These are phyloP conservation scores for Trifolium dubium DNA, from an alignment of 306 rosid species.

Conservation along the genomic window DNA sequence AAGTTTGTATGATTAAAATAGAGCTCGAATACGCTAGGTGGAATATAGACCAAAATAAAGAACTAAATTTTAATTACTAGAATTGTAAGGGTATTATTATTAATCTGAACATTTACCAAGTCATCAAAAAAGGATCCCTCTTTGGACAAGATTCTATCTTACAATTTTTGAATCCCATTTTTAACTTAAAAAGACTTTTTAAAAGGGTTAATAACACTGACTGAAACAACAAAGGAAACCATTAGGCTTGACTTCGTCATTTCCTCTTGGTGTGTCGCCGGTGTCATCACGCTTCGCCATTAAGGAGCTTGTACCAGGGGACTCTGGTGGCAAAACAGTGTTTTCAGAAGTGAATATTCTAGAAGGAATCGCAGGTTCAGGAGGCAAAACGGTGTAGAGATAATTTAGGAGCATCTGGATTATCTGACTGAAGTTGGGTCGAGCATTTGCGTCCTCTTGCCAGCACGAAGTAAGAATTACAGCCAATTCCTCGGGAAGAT, in stretches of 20 bases:
- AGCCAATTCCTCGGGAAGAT: constrained; percentile 82
- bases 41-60: neutral
- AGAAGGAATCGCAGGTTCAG: constrained; percentile 63
- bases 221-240: constrained; percentile 88
- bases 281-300: constrained; percentile 69
- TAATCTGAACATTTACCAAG: constrained; percentile 47
- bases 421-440: constrained; percentile 86
- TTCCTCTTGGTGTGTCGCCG: constrained; percentile 70
- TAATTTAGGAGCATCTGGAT: constrained; percentile 83
- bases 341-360: constrained; percentile 80
- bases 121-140: constrained; percentile 52
- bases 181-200: constrained; percentile 38
- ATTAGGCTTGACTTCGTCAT: constrained; percentile 61
- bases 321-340: constrained; percentile 72
- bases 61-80: constrained; percentile 44
- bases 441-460: constrained; percentile 91
- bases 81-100: constrained; percentile 40
- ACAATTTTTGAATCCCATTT: constrained; percentile 44
- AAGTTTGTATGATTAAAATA: neutral
- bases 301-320: constrained; percentile 93
- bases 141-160: constrained; percentile 51
- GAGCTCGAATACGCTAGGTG: neutral
- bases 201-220: constrained; percentile 69
- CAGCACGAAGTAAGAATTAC: constrained; percentile 80
- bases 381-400: constrained; percentile 76